These are phyloP conservation scores for Ramularia endophylla DNA, from an alignment of 2,329 filamentous ascomycete species.

Conservation along the genomic window DNA sequence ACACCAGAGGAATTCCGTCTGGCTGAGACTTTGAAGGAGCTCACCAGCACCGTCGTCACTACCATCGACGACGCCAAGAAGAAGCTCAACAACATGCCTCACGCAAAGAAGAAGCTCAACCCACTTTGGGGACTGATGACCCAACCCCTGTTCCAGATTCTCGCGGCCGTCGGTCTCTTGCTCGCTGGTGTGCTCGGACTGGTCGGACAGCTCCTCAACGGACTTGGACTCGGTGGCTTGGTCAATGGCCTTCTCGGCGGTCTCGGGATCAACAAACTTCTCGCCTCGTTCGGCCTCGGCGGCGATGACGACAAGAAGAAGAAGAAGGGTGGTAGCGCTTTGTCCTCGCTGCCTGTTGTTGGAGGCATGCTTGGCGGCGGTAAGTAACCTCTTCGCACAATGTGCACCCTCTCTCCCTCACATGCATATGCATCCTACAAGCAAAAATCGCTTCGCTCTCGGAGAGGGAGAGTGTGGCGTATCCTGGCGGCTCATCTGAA, in stretches of 20 bases:
- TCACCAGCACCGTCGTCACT: slow-evolving; percentile 72
- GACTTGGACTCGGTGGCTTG: slow-evolving; percentile 74
- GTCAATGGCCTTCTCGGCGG: slow-evolving; percentile 74
- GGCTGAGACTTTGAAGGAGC: slow-evolving; percentile 78
- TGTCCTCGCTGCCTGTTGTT: slow-evolving; percentile 39
- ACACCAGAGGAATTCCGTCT: slow-evolving; percentile 78
- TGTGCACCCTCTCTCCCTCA: background rate
- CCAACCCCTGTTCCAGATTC: slow-evolving; percentile 87
- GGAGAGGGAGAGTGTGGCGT: background rate
- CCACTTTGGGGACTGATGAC: slow-evolving; percentile 77
- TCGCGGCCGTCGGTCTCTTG: slow-evolving; percentile 79
- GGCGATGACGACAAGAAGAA: slow-evolving; percentile 46
- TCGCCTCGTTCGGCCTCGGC: slow-evolving; percentile 64
- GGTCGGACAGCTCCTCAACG: slow-evolving; percentile 73
- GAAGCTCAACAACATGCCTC: slow-evolving; percentile 84
- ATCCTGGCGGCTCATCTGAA: background rate
- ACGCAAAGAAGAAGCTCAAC: slow-evolving; percentile 91
- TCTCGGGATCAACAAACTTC: slow-evolving; percentile 67
- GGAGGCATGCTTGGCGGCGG: slow-evolving; percentile 43
- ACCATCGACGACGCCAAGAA: slow-evolving; percentile 85
- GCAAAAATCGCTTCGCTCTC: background rate
- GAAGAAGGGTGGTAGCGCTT: slow-evolving; percentile 24
- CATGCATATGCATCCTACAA: background rate
- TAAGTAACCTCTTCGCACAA: slow-evolving; percentile 26
- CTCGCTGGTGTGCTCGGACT: slow-evolving; percentile 78